A percentile compares a stretch with the other conserved stretches of the same genome.
These are phyloP conservation scores for Conringia planisiliqua DNA, from an alignment of 345 rosid genomes.

Conservation along the genomic window DNA sequence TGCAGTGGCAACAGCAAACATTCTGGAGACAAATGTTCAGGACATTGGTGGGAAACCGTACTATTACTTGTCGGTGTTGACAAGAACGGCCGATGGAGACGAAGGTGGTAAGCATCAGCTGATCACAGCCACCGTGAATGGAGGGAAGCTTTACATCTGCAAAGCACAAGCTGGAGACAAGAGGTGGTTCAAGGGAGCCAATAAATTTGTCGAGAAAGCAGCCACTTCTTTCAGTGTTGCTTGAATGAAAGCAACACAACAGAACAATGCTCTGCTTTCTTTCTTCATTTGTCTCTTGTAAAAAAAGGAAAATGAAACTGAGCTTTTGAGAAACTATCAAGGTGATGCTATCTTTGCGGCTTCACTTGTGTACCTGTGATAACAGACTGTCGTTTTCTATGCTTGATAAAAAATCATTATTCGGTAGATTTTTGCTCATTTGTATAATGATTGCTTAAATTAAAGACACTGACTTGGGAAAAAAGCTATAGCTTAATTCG, in stretches of 20 bases:
- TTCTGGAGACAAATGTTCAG: slow-evolving; percentile 53
- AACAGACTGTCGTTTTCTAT: slow-evolving; percentile 3
- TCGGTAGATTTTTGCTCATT: background rate
- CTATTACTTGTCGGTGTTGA: slow-evolving; percentile 65
- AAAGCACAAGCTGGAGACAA: slow-evolving; percentile 99
- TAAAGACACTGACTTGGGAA: background rate
- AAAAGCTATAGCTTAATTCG: background rate
- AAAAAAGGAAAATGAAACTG: slow-evolving; percentile 25
- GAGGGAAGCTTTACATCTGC: slow-evolving; percentile 89
- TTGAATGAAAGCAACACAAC: slow-evolving; percentile 30
- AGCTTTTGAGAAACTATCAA: slow-evolving; percentile 33
- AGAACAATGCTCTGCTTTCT: slow-evolving; percentile 23
- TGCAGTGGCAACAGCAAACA: slow-evolving; percentile 84
- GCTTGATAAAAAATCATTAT: background rate
- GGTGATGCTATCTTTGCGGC: slow-evolving; percentile 28
- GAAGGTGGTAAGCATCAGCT: slow-evolving; percentile 96
- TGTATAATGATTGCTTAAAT: background rate
- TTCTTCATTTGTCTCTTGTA: slow-evolving; percentile 33
- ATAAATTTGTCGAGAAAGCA: slow-evolving; percentile 70
- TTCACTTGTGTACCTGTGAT: slow-evolving; percentile 24
- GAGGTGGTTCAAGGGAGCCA: slow-evolving; percentile 99
- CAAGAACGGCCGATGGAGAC: slow-evolving; percentile 97
- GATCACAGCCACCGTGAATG: slow-evolving; percentile 66
- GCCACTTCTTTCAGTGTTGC: slow-evolving; percentile 85
- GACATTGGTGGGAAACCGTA: slow-evolving; percentile 52